Base-by-base conservation (phyloP, 2,329 filamentous ascomycete genomes). In the Botrytis galanthina region DNA sequence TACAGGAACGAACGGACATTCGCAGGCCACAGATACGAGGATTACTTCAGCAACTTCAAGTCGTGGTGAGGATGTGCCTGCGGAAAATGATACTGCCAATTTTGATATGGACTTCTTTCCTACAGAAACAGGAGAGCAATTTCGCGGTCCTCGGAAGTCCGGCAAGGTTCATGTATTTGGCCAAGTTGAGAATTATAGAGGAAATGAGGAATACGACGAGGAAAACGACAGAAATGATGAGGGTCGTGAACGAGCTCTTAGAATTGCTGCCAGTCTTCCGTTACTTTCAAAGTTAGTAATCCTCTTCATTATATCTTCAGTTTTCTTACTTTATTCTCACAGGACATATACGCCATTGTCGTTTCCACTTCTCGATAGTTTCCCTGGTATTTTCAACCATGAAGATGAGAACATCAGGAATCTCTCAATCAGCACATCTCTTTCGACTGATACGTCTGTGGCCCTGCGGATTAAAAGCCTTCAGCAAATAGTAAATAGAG, bases 311-410 rank as follows among this genome's bases (percentile, higher is more conserved):
- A 73, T 66, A 48, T 54, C 62, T 75, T 42, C 35, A 18, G 12
- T 51, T 57, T 63, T 46, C 68, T 71, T 66, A 57, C 66, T 54
- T 1, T 35, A 54, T 74, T 32, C 39, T 35, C 72, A 78, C 83
- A 85, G 73, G 84, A 86, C 14, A 63, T 74, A 73, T 60, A 83
- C 83, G 60, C 75, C 83, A 3, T 85, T 95, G 12, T 84, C 87
- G 1, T 96, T 94, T 79, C 94, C 95, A 1, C 80, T 95, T 42
- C 86, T 97, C 48, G 91, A 96, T 80, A 97, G 94, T 81, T 98
- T 93, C 80, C 96, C 96, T 0, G 84, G 85, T 44, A 91, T 98
- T 71, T 94, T 95, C 81, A 81, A 86, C 29, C 83, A 69, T 80
- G 79, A 70, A 76, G 83, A 73, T 75, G 80, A 37, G 78, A 86